Conservation (phyloP, 768 basidiomycete species). For the Trametes cinnabarina region DNA sequence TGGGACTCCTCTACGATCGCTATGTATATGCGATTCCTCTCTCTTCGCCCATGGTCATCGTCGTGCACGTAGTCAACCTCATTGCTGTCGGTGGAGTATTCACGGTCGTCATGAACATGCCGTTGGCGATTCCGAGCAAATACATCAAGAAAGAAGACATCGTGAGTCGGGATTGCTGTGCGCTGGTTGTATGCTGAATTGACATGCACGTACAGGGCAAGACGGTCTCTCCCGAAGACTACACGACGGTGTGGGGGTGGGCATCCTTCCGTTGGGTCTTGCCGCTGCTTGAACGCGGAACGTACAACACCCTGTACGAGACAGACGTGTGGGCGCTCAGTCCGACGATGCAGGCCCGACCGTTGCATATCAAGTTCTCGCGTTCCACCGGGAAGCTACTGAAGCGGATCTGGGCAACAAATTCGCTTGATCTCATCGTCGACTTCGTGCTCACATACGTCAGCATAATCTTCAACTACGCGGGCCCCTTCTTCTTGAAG, state of each 20-base stretch:
- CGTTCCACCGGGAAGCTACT: slow-evolving; percentile 40
- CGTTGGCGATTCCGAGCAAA: slow-evolving; percentile 59
- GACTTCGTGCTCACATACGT: slow-evolving; percentile 68
- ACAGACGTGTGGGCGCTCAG: slow-evolving; percentile 71
- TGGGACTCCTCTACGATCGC: slow-evolving; percentile 53
- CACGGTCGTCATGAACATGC: slow-evolving; percentile 56
- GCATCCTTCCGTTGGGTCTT: slow-evolving; percentile 69
- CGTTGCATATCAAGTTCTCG: slow-evolving; percentile 54
- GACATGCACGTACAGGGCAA: slow-evolving; percentile 39
- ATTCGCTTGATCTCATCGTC: slow-evolving; percentile 48
- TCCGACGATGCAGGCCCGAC: slow-evolving; percentile 62
- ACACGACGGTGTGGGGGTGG: slow-evolving; percentile 71
- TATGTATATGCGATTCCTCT: slow-evolving; percentile 42
- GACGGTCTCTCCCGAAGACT: slow-evolving; percentile 71
- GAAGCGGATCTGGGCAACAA: slow-evolving; percentile 42
- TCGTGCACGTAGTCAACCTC: slow-evolving; percentile 41
- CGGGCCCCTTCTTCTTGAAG: slow-evolving; percentile 84
- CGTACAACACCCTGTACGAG: slow-evolving; percentile 58
- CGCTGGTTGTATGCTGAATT: neutral
- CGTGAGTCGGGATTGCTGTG: slow-evolving; percentile 40
- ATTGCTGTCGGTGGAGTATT: slow-evolving; percentile 43
- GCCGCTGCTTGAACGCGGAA: slow-evolving; percentile 55
- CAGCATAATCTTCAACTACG: slow-evolving; percentile 75
- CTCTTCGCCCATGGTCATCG: slow-evolving; percentile 33
- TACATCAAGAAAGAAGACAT: slow-evolving; percentile 54